Evolutionary conservation across 2,329 filamentous ascomycete species (phyloP).

Genomic region (Aspergillus sp.): DNA sequence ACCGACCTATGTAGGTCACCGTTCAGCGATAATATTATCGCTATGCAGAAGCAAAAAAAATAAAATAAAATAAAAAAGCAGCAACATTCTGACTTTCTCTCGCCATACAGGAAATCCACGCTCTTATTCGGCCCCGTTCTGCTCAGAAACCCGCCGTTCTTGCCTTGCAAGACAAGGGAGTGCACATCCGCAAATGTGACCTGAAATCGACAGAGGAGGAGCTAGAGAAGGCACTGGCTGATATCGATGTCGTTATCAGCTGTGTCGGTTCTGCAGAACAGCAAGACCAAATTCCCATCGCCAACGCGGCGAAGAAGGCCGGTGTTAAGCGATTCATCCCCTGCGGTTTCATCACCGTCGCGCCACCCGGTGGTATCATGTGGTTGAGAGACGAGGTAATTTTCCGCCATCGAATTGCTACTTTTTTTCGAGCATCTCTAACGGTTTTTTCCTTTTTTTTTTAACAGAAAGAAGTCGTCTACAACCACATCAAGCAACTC

Average conservation of each 20-base stretch:
- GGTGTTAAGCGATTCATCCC: slow-evolving; percentile 56
- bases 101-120: slow-evolving; percentile 46
- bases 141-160: slow-evolving; percentile 47
- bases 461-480: slow-evolving; percentile 51
- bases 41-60: not conserved
- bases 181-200: slow-evolving; percentile 47
- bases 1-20: slow-evolving; percentile 20
- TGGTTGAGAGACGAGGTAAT: slow-evolving; percentile 41
- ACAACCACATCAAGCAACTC: slow-evolving; percentile 50
- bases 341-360: slow-evolving; percentile 50
- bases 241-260: slow-evolving; percentile 49
- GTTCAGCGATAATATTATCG: not conserved
- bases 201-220: slow-evolving; percentile 43
- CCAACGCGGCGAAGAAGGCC: slow-evolving; percentile 49
- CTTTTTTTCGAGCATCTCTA: not conserved
- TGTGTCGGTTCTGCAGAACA: slow-evolving; percentile 38
- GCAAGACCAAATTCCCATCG: slow-evolving; percentile 47
- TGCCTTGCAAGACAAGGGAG: slow-evolving; percentile 42
- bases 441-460: not conserved
- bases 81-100: slow-evolving; percentile 3
- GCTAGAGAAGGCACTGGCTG: slow-evolving; percentile 43
- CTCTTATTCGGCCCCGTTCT: slow-evolving; percentile 49
- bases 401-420: not conserved
- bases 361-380: slow-evolving; percentile 48
- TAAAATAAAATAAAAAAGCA: not conserved